Conservation (phyloP, 208 protist genomes). For the Vickermania spadyakhi region DNA sequence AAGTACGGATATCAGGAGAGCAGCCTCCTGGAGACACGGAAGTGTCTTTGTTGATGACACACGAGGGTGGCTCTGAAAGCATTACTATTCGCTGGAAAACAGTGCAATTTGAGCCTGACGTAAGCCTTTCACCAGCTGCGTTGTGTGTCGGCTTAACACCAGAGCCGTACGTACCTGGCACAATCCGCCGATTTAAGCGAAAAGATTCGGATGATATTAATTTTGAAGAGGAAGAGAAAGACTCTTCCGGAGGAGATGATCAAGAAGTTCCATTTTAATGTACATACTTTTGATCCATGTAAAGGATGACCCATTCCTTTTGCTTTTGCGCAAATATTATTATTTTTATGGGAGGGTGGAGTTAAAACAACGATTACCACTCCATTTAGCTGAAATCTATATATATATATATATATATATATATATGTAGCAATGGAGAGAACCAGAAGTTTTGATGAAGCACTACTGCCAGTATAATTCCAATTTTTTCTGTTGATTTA, state of each 20-base stretch:
- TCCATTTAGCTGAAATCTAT: too few species aligned
- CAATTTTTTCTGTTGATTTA: too few species aligned
- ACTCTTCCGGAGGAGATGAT: neutral
- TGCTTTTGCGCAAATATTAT: too few species aligned
- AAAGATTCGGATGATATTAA: neutral
- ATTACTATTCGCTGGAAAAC: constrained; percentile 31
- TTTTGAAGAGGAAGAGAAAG: neutral
- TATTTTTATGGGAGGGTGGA: too few species aligned
- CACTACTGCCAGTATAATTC: too few species aligned
- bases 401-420: too few species aligned
- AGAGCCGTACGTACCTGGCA: neutral
- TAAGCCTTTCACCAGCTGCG: constrained; percentile 7
- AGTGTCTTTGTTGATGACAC: constrained; percentile 15
- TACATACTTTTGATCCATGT: neutral
- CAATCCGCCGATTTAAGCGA: neutral
- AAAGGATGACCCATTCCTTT: too few species aligned
- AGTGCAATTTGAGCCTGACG: constrained; percentile 8
- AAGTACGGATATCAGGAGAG: constrained; percentile 35
- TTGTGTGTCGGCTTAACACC: neutral
- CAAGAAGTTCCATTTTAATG: neutral
- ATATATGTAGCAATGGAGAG: too few species aligned
- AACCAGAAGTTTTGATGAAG: too few species aligned
- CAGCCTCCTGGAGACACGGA: constrained; percentile 31
- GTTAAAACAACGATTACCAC: too few species aligned
- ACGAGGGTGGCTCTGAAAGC: constrained; percentile 32